A percentile compares a stretch with the other conserved stretches of the same genome.
Evolutionary conservation across 2,329 filamentous ascomycete species (phyloP).

Genomic region (Dothidotthia symphoricarpi): DNA sequence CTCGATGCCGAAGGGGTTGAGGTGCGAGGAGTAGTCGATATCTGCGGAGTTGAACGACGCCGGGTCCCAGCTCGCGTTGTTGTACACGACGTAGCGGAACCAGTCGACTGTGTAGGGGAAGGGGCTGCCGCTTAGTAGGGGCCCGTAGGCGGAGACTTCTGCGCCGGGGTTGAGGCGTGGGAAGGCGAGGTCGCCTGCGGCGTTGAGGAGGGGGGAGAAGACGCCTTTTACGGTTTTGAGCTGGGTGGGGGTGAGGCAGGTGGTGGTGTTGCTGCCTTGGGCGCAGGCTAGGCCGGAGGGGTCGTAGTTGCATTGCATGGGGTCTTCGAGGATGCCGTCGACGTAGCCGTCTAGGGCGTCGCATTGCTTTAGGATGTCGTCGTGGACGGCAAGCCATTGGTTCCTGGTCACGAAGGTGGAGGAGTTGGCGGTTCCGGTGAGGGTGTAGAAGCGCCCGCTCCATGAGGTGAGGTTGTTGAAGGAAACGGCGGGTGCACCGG

Average conservation of each 20-base stretch:
- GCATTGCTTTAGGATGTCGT: slow-evolving; percentile 50
- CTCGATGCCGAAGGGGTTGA: slow-evolving; percentile 42
- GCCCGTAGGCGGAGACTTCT: slow-evolving; percentile 41
- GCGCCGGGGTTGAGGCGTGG: slow-evolving; percentile 53
- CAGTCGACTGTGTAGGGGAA: slow-evolving; percentile 50
- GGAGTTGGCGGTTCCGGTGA: slow-evolving; percentile 28
- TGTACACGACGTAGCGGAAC: slow-evolving; percentile 52
- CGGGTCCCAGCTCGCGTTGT: slow-evolving; percentile 46
- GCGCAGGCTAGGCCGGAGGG: slow-evolving; percentile 43
- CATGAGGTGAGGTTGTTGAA: slow-evolving; percentile 39
- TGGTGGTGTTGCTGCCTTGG: slow-evolving; percentile 27
- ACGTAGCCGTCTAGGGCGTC: slow-evolving; percentile 50
- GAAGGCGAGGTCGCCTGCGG: slow-evolving; percentile 49
- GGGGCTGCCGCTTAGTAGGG: slow-evolving; percentile 43
- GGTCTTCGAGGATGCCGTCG: slow-evolving; percentile 52
- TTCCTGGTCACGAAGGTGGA: slow-evolving; percentile 42
- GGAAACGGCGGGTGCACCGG: slow-evolving; percentile 35
- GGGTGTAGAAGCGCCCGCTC: slow-evolving; percentile 32
- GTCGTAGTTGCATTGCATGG: slow-evolving; percentile 46
- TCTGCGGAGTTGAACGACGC: slow-evolving; percentile 42
- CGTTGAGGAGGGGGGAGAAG: slow-evolving; percentile 45
- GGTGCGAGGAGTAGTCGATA: slow-evolving; percentile 39
- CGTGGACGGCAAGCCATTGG: slow-evolving; percentile 44
- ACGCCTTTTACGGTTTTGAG: slow-evolving; percentile 46
- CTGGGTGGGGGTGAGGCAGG: slow-evolving; percentile 49